Conservation (phyloP, 768 basidiomycete species). For the Gautieria morchelliformis region DNA sequence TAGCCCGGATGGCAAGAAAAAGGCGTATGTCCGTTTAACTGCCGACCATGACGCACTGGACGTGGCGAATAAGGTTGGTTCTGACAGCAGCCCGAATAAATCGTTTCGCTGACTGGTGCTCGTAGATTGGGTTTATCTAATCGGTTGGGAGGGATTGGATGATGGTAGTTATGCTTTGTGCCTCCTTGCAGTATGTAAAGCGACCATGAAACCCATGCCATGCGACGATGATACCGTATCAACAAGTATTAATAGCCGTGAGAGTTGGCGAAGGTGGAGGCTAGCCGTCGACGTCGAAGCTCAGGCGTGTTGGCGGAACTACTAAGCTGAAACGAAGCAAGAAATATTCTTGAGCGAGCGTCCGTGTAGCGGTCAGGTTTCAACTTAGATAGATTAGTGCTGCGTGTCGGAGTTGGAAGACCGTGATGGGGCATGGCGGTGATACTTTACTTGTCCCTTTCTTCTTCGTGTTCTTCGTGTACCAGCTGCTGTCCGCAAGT, state of each 20-base stretch:
- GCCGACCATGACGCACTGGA: slow-evolving; percentile 95
- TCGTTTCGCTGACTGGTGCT: not conserved
- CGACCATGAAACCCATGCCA: not conserved
- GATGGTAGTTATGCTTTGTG: not conserved
- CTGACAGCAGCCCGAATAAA: not conserved
- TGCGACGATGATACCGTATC: not conserved
- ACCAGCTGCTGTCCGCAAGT: not conserved
- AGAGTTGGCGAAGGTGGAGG: too few species aligned
- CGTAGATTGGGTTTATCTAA: slow-evolving; percentile 91
- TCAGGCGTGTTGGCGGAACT: too few species aligned
- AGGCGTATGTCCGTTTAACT: slow-evolving; percentile 94
- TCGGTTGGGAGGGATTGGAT: not conserved
- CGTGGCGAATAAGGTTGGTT: slow-evolving; percentile 87
- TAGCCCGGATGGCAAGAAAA: slow-evolving; percentile 98
- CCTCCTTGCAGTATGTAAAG: too few species aligned
- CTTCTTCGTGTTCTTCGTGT: slow-evolving; percentile 5
- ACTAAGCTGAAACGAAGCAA: too few species aligned
- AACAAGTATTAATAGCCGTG: not conserved
- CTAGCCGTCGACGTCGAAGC: too few species aligned
- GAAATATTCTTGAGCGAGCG: too few species aligned
- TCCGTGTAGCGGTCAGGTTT: too few species aligned
- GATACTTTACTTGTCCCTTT: not conserved
- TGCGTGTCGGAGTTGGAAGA: not conserved
- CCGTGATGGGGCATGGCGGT: not conserved
- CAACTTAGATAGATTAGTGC: not conserved